Base-by-base conservation (phyloP, 192 early-diverging fungal genomes). In the Podila verticillata region DNA sequence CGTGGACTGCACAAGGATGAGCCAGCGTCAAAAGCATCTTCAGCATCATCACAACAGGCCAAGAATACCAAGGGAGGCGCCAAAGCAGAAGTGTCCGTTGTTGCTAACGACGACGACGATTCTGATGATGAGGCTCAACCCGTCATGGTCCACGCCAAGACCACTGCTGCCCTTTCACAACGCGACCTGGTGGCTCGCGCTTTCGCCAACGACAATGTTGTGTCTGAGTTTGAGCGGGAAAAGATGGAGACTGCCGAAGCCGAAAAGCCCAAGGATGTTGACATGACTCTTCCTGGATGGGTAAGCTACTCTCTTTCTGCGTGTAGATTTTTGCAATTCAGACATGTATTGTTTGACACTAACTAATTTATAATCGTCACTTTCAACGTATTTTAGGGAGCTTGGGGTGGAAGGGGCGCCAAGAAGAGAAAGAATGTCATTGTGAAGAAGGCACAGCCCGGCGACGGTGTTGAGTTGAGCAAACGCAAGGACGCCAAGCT, bases 231-330 rank as follows among this genome's bases (percentile, higher is more conserved):
- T 84, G 94, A 95, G 59, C 88, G 90, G 4, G 97, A 98, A 70
- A 97, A 98, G 83, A 74, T 84, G 54, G 84, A 67, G 5, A 73
- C 85, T 8, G 89, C 92, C 56, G 92, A 92, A 26, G 87, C 90
- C 17, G 96, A 97, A 39, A 88, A 84, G 17, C 92, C 93, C 34
- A 91, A 95, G 81, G 91, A 93, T 35, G 86, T 92, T 60, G 95
- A 96, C 66, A 59, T 94, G 61, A 94, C 93, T 10, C 84, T 99
- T 68, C 98, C 98, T 13, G 98, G 98, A 63, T 99, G 98, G 97
- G 84, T 74, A 68, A 64, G 74, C 65, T 34, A 7, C 29, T 58
- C 56, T 30, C 34, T 74, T 63, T 7, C 48, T 68, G 22, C 17
- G 19, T 4, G 5, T 8, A 61, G 1, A 6, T 8, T 19, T 15